Base-by-base conservation (phyloP, 805 yeast species). In the Blastobotrys terrestris region DNA sequence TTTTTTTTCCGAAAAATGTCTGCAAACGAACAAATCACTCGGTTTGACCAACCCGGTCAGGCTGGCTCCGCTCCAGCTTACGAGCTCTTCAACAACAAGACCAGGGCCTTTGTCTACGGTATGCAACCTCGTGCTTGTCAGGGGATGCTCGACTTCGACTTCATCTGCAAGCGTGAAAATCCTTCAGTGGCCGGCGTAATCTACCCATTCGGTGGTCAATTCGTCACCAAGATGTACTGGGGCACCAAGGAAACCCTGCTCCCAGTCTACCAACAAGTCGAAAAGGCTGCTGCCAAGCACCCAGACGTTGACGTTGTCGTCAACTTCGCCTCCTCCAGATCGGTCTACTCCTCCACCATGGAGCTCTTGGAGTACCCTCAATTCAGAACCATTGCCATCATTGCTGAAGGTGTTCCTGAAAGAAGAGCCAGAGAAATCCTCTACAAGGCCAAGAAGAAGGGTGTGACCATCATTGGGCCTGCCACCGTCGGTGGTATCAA, bases 381-480 rank as follows among this genome's bases (percentile, higher is more conserved):
- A 60, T 66, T 73, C 67, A 59, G 68, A 60, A 72, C 77, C 56
- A 74, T 73, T 53, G 77, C 77, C 53, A 73, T 73, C 60, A 73
- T 73, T 60, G 77, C 77, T 45, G 77, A 73, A 60, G 77, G 77
- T 60, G 77, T 73, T 16, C 77, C 77, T 19, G 77, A 73, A 68
- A 74, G 77, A 55, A 71, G 77, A 22, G 77, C 77, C 42, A 75
- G 77, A 51, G 77, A 73, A 60, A 74, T 73, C 58, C 65, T 73
- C 53, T 60, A 63, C 64, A 68, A 64, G 65, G 76, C 77, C 51
- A 60, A 67, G 61, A 65, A 71, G 63, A 70, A 70, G 69, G 75
- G 74, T 41, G 77, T 74, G 54, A 68, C 72, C 61, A 73, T 73
- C 63, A 73, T 73, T 56, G 77, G 77, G 16, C 77, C 77, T 19